Evolutionary conservation across 345 rosid genomes (phyloP), one percentile per base, ranked within the genome.

Genomic region (Eucalyptus cloeziana): DNA sequence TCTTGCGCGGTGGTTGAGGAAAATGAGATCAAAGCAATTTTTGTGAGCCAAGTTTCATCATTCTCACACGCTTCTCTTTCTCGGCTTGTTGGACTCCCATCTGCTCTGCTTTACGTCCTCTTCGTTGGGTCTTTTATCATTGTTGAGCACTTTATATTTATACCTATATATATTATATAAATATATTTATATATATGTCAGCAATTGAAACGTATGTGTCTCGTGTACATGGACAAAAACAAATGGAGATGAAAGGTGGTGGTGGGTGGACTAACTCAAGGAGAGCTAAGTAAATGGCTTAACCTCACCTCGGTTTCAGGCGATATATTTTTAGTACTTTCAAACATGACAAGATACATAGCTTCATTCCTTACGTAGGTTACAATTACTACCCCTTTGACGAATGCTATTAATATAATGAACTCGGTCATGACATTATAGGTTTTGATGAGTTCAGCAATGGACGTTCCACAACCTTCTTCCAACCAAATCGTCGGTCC

Each of bases 1-100:
- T 86, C 87, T 76, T 76, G 60, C 90, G 86, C 80, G 92, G 93
- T 89, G 19, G 94, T 89, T 90, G 94, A 86, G 87, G 56, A 90
- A 87, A 69, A 79, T 88, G 88, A 88, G 91, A 89, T 69, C 52
- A 54, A 91, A 51, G 62, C 58, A 76, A 76, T 43, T 40, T 76
- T 76, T 76, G 47, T 22, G 85, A 21, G 27, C 15, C 85, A 76
- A 76, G 85, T 17, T 37, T 76, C 85, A 76, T 40, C 83, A 76
- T 76, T 76, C 83, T 25, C 30, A 47, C 86, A 87, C 27, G 40
- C 56, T 69, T n/a, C 80, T 49, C 21, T 86, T 27, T 56, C 43
- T 56, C 40, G 4, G 27, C 49, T 76, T 22, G 11, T 50, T 71
- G 49, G 47, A 37, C 47, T 76, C 47, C 83, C 47, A 5, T 40